These are phyloP conservation scores for Stereocaulon alpinum DNA, from an alignment of 495 filamentous ascomycete genomes.

Conservation along the genomic window DNA sequence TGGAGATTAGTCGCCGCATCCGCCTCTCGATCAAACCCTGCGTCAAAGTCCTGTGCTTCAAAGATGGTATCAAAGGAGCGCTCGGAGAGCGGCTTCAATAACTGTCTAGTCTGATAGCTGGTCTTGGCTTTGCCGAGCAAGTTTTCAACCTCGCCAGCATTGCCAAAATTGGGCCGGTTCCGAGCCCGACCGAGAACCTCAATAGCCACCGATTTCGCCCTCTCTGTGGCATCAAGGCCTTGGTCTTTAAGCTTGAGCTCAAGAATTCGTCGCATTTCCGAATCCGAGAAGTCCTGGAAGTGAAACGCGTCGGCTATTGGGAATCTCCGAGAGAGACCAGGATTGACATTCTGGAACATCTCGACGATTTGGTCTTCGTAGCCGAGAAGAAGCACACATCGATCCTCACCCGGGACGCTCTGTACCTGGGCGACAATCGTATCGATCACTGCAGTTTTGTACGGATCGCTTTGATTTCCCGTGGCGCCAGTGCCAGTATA, in stretches of 20 bases:
- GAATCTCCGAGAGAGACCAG: slow-evolving; percentile 56
- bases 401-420: slow-evolving; percentile 63
- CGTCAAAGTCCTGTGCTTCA: slow-evolving; percentile 25
- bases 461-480: slow-evolving; percentile 37
- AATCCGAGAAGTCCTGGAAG: slow-evolving; percentile 60
- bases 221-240: slow-evolving; percentile 33
- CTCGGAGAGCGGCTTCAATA: slow-evolving; percentile 37
- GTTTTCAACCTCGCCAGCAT: slow-evolving; percentile 54
- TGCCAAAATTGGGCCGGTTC: slow-evolving; percentile 44
- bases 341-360: slow-evolving; percentile 77
- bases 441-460: slow-evolving; percentile 56
- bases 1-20: slow-evolving; percentile 40
- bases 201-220: slow-evolving; percentile 32
- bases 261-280: slow-evolving; percentile 48
- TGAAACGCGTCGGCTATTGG: slow-evolving; percentile 51
- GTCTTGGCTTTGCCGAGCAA: slow-evolving; percentile 50
- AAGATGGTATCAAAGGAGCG: slow-evolving; percentile 61
- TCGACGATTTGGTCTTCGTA: slow-evolving; percentile 66
- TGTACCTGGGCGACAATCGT: slow-evolving; percentile 82
- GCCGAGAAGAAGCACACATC: slow-evolving; percentile 66
- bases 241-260: slow-evolving; percentile 44
- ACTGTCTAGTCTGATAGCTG: slow-evolving; percentile 43
- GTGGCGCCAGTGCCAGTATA: slow-evolving; percentile 25
- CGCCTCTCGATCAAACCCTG: slow-evolving; percentile 26
- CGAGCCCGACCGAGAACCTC: slow-evolving; percentile 34